These are phyloP conservation scores for Linum tenue DNA, from an alignment of 345 rosid genomes.

Conservation along the genomic window DNA sequence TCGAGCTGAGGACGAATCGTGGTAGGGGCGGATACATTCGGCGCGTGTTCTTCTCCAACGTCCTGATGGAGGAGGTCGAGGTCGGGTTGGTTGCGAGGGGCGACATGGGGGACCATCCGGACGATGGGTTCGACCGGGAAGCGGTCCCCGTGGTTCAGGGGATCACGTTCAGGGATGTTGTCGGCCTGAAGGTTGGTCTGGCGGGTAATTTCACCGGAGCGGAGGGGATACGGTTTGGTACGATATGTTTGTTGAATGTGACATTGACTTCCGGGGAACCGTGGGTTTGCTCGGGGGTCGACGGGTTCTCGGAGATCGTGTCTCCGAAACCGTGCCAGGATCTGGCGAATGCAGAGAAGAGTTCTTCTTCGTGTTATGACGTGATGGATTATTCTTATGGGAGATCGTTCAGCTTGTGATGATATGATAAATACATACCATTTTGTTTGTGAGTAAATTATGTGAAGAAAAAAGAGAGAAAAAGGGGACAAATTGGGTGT, in stretches of 20 bases:
- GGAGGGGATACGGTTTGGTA: conserved; percentile 58
- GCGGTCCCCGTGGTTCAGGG: conserved; percentile 51
- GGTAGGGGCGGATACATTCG: conserved; percentile 85
- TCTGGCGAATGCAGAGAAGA: conserved; percentile 27
- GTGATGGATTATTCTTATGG: conserved; percentile 21
- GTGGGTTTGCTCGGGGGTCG: conserved; percentile 67
- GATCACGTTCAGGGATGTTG: conserved; percentile 40
- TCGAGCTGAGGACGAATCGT: conserved; percentile 57
- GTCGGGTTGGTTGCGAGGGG: conserved; percentile 52
- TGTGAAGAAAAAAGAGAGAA: not conserved
- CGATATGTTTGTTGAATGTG: conserved; percentile 52
- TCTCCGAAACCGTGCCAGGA: conserved; percentile 60
- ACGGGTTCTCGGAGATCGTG: conserved; percentile 64
- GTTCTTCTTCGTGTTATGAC: conserved; percentile 31
- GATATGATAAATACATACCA: no score
- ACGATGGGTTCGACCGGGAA: conserved; percentile 55
- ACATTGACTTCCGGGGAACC: conserved; percentile 33
- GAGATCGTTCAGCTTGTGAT: conserved; percentile 39
- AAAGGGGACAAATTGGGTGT: no score
- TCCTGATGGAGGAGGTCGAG: conserved; percentile 28
- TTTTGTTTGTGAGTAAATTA: no score
- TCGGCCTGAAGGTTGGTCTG: conserved; percentile 42
- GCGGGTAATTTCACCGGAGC: conserved; percentile 79
- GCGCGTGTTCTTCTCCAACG: conserved; percentile 43
- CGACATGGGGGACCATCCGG: conserved; percentile 62